Base-by-base conservation (phyloP, 495 filamentous ascomycete genomes). In the Lentithecium fluviatile region DNA sequence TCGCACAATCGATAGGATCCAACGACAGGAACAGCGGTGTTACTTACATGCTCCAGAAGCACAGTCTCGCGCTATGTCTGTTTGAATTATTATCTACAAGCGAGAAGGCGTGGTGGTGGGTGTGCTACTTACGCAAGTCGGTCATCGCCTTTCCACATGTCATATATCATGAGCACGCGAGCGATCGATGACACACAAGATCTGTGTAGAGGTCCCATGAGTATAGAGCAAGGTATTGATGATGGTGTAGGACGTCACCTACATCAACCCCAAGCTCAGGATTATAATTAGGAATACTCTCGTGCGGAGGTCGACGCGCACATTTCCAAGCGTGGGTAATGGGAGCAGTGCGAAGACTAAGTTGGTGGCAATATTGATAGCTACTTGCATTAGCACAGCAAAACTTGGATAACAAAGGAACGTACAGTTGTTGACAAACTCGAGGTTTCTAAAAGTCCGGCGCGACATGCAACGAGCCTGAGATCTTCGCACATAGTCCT, bases 151-250 rank as follows among this genome's bases (percentile, higher is more conserved):
- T 50, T 26, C 45, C 29, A 50, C n/a, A 52, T 11, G 21, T 45
- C 21, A 11, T 43, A 52, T 29, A 45, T 43, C 57, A 60, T 60
- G 37, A 36, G 49, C 10, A 53, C 47, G n/a, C 43, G 36, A 3
- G 34, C 26, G 13, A 60, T 43, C 8, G 57, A 24, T 21, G 46
- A 19, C 2, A 47, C 57, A 42, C 36, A 60, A 20, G 36, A 47
- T 10, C 57, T 52, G 37, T 17, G 21, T 32, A 3, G 11, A 32
- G 11, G 26, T 17, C 17, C 7, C 0, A 12, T 60, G 47, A 52
- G 50, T 6, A 17, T 53, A 40, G 25, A 34, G 25, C 6, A 15
- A 21, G 48, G 11, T 24, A 34, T 43, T 43, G 19, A 6, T n/a
- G n/a, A n/a, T n/a, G n/a, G n/a, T n/a, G n/a, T n/a, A 37, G 2